Evolutionary conservation across 1,139 yeast species (phyloP), one percentile per base, ranked within the genome.

Genomic region (Chernovozyma sophiae-reginae): DNA sequence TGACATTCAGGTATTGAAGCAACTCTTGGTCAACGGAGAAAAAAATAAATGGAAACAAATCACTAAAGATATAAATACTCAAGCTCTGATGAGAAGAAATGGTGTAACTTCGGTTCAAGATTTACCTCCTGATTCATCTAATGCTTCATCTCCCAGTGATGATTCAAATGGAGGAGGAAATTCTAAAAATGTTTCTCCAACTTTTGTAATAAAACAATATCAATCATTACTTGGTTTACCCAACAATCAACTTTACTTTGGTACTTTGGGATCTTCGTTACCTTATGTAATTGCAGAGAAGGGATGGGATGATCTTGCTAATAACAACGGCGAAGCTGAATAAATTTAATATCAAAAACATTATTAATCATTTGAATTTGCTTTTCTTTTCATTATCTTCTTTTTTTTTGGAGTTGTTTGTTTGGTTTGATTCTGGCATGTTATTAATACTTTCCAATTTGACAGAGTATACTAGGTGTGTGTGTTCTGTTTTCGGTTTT

Each of bases 1-100:
- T 36, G 74, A 68, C 41, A 54, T 67, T 29, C 68, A 60, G 42
- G 57, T 67, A 25, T 55, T 68, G 40, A 60, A 60, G 39, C 73
- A 65, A 44, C 53, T 68, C 31, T 52, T 68, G 35, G 55, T 56
- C 18, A 60, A 68, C 1, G 74, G 73, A 5, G 74, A 68, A 41
- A 68, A 68, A 43, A 62, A 65, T 49, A 68, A 68, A 46, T 68
- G 74, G 74, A 68, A 68, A 46, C 72, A 65, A 46, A 65, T 68
- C 43, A 68, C 74, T 32, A 67, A 64, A 46, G 72, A 67, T 39
- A 65, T 68, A 36, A 68, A 68, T 45, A 43, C 43, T 35, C 54
- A 51, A 30, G 51, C 55, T 16, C 56, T 58, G 33, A 43, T 43
- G 23, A 40, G 48, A 35, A 38, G 44, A 32, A 39, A 30, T 14